phyloP scores from a whole-genome alignment of 2,329 filamentous ascomycete genomes.

The Phoma sp. region DNA sequence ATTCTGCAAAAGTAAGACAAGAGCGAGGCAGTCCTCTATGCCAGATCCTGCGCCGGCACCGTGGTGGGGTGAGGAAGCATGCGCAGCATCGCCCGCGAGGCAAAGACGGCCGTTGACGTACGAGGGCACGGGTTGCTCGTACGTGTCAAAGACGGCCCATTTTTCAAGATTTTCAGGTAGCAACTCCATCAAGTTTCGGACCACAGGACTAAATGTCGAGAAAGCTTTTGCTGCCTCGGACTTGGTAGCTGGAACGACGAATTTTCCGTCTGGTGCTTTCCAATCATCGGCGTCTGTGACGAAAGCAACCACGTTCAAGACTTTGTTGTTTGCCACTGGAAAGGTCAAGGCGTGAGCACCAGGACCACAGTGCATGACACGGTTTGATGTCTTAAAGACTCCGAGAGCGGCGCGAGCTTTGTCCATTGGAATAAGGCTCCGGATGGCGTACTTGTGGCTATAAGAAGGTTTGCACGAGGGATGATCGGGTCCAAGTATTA shows the following conservation, averaged over 20 bases:
- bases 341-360: slow-evolving; percentile 21
- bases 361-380: slow-evolving; percentile 27
- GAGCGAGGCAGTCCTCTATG: slow-evolving; percentile 43
- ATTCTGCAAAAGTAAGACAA: background rate
- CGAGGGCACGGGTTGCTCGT: slow-evolving; percentile 14
- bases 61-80: slow-evolving; percentile 26
- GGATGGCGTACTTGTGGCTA: slow-evolving; percentile 26
- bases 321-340: slow-evolving; percentile 20
- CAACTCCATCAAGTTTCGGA: slow-evolving; percentile 12
- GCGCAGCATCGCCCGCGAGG: slow-evolving; percentile 29
- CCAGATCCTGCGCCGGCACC: slow-evolving; percentile 28
- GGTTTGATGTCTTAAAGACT: slow-evolving; percentile 21
- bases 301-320: slow-evolving; percentile 27
- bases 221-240: slow-evolving; percentile 17
- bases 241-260: slow-evolving; percentile 13
- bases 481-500: slow-evolving; percentile 13
- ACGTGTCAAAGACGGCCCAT: slow-evolving; percentile 29
- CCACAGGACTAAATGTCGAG: slow-evolving; percentile 8
- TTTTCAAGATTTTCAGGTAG: slow-evolving; percentile 16
- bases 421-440: slow-evolving; percentile 39
- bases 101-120: slow-evolving; percentile 21
- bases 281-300: slow-evolving; percentile 20
- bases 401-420: slow-evolving; percentile 46
- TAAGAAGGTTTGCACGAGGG: slow-evolving; percentile 20
- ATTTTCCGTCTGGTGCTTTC: slow-evolving; percentile 1